Evolutionary conservation across 192 early-diverging fungal genomes (phyloP).

Genomic region (Rhizoclosmatium globosum): DNA sequence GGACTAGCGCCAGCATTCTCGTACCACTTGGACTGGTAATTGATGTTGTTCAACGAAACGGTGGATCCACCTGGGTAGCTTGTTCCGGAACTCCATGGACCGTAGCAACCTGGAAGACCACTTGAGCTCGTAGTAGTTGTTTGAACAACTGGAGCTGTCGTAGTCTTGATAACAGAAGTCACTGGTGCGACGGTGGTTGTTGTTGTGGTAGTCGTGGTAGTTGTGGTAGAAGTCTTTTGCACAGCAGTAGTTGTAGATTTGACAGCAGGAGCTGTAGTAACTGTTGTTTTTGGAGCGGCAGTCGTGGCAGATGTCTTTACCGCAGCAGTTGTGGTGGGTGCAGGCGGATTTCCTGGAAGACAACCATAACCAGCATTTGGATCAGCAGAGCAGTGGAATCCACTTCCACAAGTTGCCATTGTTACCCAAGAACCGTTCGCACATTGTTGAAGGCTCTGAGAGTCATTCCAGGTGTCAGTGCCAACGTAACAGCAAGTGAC

Average conservation of each 20-base stretch:
- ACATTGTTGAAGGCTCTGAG: too few species aligned
- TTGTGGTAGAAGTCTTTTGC: background rate
- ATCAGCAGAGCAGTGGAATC: too few species aligned
- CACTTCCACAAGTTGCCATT: too few species aligned
- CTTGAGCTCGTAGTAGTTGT: slow-evolving; percentile 2
- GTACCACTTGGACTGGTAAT: slow-evolving; percentile 23
- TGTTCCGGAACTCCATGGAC: background rate
- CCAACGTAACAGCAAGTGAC: too few species aligned
- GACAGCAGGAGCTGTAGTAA: background rate
- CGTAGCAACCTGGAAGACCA: background rate
- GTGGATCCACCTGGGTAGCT: background rate
- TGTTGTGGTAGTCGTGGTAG: background rate
- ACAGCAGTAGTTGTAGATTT: background rate
- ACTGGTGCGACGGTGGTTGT: background rate
- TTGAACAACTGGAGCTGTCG: background rate
- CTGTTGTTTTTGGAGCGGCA: background rate
- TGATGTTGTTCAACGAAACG: slow-evolving; percentile 13
- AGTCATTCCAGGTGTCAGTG: too few species aligned
- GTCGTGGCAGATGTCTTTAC: background rate
- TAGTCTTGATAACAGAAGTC: background rate
- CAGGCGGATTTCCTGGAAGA: background rate
- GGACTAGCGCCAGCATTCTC: slow-evolving; percentile 11
- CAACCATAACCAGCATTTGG: too few species aligned
- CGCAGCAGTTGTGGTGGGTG: background rate
- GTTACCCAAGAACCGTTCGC: too few species aligned